Evolutionary conservation across 345 rosid species (phyloP).

Genomic region (Eucalyptus regnans): DNA sequence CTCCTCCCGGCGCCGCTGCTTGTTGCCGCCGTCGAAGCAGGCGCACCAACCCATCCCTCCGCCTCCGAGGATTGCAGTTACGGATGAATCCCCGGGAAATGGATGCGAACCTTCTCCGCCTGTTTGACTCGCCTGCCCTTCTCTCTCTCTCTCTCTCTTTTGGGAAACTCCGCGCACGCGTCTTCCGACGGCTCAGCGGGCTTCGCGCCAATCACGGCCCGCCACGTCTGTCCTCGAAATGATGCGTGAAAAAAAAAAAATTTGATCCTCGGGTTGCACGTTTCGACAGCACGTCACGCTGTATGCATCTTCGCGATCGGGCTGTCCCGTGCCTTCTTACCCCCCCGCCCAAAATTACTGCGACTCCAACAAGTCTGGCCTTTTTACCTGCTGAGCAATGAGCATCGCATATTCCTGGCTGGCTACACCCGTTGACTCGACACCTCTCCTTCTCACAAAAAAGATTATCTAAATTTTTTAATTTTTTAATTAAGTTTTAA

Average conservation of each 20-base stretch:
- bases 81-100: neutral
- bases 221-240: neutral
- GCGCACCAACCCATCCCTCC: slow-evolving; percentile 52
- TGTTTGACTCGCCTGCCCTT: neutral
- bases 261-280: neutral
- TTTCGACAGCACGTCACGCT: neutral
- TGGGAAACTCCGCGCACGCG: neutral
- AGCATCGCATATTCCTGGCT: no score
- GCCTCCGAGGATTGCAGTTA: neutral
- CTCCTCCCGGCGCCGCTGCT: slow-evolving; percentile 51
- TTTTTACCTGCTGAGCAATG: no score
- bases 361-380: no score
- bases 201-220: no score
- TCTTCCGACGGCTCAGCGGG: neutral
- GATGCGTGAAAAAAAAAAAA: no score
- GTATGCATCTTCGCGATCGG: neutral
- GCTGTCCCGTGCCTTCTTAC: no score
- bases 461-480: no score
- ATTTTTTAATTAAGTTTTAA: no score
- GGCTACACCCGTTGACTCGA: no score
- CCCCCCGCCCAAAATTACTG: no score
- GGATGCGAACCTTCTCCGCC: neutral
- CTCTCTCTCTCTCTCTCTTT: no score
- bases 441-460: no score
- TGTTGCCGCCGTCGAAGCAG: slow-evolving; percentile 58